Base-by-base conservation (phyloP, 148 eudicot species). In the Cornus florida region DNA sequence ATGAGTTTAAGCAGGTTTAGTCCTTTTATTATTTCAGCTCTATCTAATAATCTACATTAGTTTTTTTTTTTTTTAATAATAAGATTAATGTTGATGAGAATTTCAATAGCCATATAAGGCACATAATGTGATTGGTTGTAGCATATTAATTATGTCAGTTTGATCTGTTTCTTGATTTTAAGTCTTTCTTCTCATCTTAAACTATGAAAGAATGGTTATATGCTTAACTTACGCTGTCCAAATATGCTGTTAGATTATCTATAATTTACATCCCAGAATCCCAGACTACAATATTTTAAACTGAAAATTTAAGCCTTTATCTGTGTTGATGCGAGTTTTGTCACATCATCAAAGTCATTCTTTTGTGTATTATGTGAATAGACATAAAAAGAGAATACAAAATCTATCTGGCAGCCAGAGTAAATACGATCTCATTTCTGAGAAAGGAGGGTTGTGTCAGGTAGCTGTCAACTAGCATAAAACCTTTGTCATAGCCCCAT, bases 1-100 rank as follows among this genome's bases (percentile, higher is more conserved):
- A 93, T 35, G 99, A 96, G 77, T 96, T 92, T 78, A 96, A 96
- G 79, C 95, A 96, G 98, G 99, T 96, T 78, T 64, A 39, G 19
- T 59, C 14, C 66, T 82, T 23, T 31, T 16, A 32, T 33, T 53
- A 43, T 70, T 77, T 20, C 9, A 24, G 35, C 59, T 59, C n/a
- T 70, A 33, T 38, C 19, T 68, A 23, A 16, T 24, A 0, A 1
- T 68, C 41, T 43, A n/a, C 35, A 64, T 19, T 50, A n/a, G 7
- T 76, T 76, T 46, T 43, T 20, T 41, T 35, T 28, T 28, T 28
- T 28, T 28, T 28, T 28, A 28, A 67, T 12, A 28, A 50, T 68
- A 10, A n/a, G 50, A 0, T 0, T n/a, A 33, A 2, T 68, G n/a
- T 8, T 35, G 53, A 14, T n/a, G 17, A 53, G 24, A 22, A 65